A percentile compares a stretch with the other conserved stretches of the same genome.
Evolutionary conservation across 2,329 filamentous ascomycete species (phyloP).

Genomic region (Ciborinia camelliae): DNA sequence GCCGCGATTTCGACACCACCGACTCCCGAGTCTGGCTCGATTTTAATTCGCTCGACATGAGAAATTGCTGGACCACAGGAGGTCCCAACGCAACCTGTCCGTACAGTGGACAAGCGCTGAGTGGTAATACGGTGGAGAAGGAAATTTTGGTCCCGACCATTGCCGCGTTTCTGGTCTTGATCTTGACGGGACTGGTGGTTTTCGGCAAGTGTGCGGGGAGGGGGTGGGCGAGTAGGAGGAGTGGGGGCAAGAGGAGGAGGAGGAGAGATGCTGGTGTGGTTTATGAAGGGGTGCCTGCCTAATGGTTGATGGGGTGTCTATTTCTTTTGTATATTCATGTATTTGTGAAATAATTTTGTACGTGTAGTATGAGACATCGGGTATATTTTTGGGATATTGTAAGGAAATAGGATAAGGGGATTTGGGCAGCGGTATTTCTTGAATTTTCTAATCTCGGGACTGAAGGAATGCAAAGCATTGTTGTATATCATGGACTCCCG

Average conservation of each 20-base stretch:
- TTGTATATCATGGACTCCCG: neutral
- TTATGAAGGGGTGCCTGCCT: conserved; percentile 62
- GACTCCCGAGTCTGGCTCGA: conserved; percentile 52
- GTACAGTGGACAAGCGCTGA: conserved; percentile 43
- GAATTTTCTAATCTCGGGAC: neutral
- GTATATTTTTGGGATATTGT: neutral
- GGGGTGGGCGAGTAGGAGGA: conserved; percentile 48
- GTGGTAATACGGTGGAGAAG: conserved; percentile 43
- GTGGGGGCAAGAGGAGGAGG: conserved; percentile 48
- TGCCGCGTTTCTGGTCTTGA: conserved; percentile 59
- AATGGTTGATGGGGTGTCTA: neutral
- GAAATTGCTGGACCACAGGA: conserved; percentile 59
- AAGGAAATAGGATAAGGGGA: neutral
- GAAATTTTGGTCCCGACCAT: conserved; percentile 53
- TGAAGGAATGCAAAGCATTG: neutral
- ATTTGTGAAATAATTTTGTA: neutral
- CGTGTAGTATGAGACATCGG: neutral
- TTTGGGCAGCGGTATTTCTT: neutral
- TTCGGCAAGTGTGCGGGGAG: conserved; percentile 65
- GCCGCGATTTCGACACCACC: conserved; percentile 25
- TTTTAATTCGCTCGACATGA: conserved; percentile 55
- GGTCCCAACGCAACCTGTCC: conserved; percentile 55
- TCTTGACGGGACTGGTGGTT: conserved; percentile 57
- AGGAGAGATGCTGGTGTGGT: conserved; percentile 46
- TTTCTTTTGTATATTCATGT: neutral